Evolutionary conservation across 306 rosid species (phyloP), one percentile per base, ranked within the genome.

Genomic region (Cicer arietinum): DNA sequence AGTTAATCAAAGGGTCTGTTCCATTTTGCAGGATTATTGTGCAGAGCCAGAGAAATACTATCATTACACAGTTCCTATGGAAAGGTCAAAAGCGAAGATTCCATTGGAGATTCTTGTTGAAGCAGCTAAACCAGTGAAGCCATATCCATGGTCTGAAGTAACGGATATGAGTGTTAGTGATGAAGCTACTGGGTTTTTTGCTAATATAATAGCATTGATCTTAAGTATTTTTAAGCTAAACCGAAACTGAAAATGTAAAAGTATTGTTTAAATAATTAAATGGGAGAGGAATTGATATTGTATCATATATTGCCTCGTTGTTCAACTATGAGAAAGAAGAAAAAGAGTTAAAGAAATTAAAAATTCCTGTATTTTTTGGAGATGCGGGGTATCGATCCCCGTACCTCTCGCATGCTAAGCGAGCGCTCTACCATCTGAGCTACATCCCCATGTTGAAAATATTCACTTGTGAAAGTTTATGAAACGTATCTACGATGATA

Each of bases 371-470:
- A 3, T 30, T 0, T 60, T 30, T 0, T 60, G 66, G 90, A 90
- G 91, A 90, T 82, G 96, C 90, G 83, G 96, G 94, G 96, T 82
- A 90, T 89, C 91, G 90, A 90, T 88, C 93, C 95, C 93, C 86
- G 85, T 85, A 80, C 93, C 95, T 93, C 89, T 90, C 90, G 90
- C 97, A 90, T 90, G 95, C 91, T 85, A 93, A 91, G 96, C 96
- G 89, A 89, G 93, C 90, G 88, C 95, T 90, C 95, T 90, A 93
- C 97, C 97, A 93, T 88, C 92, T 90, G 93, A 90, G 96, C 92
- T 93, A 90, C 91, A 85, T 89, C 96, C 96, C 93, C 89, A 0
- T 4, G 0, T 4, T 30, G 6, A 2, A 30, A 30, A 4, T 30
- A 4, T 30, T 30, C 5, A 30, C 37, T 4, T 30, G 37, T 30